Base-by-base conservation (phyloP, 176 grass and related monocot species). In the Aegilops bicornis region DNA sequence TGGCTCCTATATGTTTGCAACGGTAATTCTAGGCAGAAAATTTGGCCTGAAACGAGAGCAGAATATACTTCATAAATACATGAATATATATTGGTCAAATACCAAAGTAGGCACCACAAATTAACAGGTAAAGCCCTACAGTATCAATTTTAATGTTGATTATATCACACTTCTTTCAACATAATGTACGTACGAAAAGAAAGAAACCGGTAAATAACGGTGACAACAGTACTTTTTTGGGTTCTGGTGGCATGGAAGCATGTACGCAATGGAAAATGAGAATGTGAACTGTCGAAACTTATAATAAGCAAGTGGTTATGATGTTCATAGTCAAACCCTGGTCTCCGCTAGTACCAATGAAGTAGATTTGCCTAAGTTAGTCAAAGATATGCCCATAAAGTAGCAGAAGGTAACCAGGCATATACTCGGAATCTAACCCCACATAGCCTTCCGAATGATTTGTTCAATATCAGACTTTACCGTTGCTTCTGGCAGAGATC, bases 1-100 rank as follows among this genome's bases (percentile, higher is more conserved):
- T 92, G 93, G 96, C 75, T 95, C 93, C 96, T 91, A 98, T 86
- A 98, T 91, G 82, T 95, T 98, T 56, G 90, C 76, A 64, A 98
- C 92, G 72, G 91, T 94, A 89, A 95, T 95, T 83, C 93, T 94
- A 69, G 93, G 91, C 32, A 98, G 86, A 70, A 95, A 98, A 70
- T 94, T 95, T 61, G 96, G 84, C 72, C 96, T 94, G 64, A 85
- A 69, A 4, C 7, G 5, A 65, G 79, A 65, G 2, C 10, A 40
- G 16, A 62, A 77, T 68, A 88, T 60, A 76, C 50, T 54, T 79
- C 9, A 20, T 14, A 76, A 80, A 33, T 61, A 48, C 60, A 64
- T 22, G 4, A 61, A 79, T 37, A 37, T 37, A 37, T 37, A 37
- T 0, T 37, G 1, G 36, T 37, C 7, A 37, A 37, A 6, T 37